A percentile compares a stretch with the other conserved stretches of the same genome.
Conservation (phyloP, 352 stramenopile species). For the Elongisporangium prolatum region DNA sequence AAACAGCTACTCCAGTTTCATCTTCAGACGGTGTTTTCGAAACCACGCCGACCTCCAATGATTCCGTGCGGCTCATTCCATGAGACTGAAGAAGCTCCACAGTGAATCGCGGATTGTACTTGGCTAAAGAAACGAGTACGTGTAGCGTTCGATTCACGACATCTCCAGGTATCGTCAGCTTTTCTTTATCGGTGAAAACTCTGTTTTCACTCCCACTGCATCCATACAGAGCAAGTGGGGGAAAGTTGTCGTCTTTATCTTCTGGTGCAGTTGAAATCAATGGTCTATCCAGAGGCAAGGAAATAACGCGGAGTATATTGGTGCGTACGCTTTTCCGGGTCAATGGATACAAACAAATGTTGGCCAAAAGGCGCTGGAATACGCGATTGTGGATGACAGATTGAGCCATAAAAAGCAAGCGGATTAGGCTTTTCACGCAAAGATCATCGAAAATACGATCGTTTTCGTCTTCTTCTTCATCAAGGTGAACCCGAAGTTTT, state of each 20-base stretch:
- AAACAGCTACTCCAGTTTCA: constrained; percentile 46
- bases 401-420: constrained; percentile 75
- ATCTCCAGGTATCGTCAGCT: constrained; percentile 64
- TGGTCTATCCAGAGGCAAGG: constrained; percentile 35
- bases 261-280: constrained; percentile 22
- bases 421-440: constrained; percentile 61
- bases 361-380: constrained; percentile 70
- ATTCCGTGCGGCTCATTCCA: constrained; percentile 35
- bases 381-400: constrained; percentile 81
- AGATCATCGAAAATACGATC: constrained; percentile 68
- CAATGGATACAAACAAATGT: constrained; percentile 76
- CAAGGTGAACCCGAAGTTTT: constrained; percentile 64
- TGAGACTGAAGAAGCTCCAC: constrained; percentile 82
- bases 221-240: constrained; percentile 50
- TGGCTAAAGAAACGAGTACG: constrained; percentile 83
- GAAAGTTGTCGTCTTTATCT: constrained; percentile 47
- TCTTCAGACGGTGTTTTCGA: background rate
- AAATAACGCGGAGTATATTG: constrained; percentile 63
- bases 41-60: background rate
- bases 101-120: constrained; percentile 89
- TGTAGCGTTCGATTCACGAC: constrained; percentile 88
- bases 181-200: constrained; percentile 2
- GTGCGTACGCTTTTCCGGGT: constrained; percentile 55
- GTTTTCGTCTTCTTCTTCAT: constrained; percentile 57
- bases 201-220: constrained; percentile 22